Conservation (phyloP, 108 stramenopile species). For the Cyclotella baltica region DNA sequence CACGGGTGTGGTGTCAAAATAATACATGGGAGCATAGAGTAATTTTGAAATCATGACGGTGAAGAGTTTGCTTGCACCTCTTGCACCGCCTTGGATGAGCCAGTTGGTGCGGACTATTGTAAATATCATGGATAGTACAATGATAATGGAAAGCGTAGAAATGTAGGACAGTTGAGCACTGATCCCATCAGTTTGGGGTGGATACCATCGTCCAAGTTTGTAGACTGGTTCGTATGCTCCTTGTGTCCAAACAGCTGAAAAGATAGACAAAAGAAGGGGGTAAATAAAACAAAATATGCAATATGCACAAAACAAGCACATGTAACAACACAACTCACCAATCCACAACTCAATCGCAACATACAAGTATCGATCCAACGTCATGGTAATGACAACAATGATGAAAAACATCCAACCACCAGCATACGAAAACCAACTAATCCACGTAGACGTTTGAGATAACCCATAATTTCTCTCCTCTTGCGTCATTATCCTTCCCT, state of each 20-base stretch:
- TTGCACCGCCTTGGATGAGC: constrained; percentile 57
- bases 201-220: constrained; percentile 61
- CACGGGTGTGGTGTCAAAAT: constrained; percentile 94
- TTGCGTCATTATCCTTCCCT: constrained; percentile 41
- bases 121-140: constrained; percentile 55
- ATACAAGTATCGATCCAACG: constrained; percentile 78
- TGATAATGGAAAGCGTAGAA: constrained; percentile 50
- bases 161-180: constrained; percentile 72
- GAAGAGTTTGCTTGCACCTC: constrained; percentile 37
- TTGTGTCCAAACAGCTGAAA: constrained; percentile 74
- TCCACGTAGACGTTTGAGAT: constrained; percentile 73
- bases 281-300: not conserved
- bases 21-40: constrained; percentile 79
- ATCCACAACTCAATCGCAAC: constrained; percentile 88
- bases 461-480: constrained; percentile 84
- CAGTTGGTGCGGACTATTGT: constrained; percentile 63
- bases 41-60: constrained; percentile 58
- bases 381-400: constrained; percentile 57
- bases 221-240: constrained; percentile 56
- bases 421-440: constrained; percentile 81
- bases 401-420: constrained; percentile 71
- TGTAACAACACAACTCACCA: not conserved
- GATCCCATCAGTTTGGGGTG: constrained; percentile 67
- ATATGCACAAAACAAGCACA: not conserved
- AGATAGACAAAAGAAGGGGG: not conserved